Base-by-base conservation (phyloP, 805 yeast genomes). In the Millerozyma miso region DNA sequence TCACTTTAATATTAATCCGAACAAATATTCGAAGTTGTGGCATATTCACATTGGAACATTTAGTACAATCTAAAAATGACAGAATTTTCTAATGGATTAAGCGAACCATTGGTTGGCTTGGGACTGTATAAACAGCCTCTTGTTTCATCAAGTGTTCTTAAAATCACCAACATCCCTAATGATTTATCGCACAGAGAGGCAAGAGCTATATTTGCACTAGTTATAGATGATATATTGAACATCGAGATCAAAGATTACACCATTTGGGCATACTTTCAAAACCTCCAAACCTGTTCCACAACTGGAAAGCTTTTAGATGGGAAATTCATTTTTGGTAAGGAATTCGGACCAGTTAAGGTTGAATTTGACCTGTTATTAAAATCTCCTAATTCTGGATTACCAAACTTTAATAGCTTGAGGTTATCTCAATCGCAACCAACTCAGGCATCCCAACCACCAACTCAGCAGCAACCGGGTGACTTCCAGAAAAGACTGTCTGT, bases 171-270 rank as follows among this genome's bases (percentile, higher is more conserved):
- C 54, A 55, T 83, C 10, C 93, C 95, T 6, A 51, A 62, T 3
- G 88, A 85, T 61, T 66, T 85, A 20, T 60, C 85, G 2, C 50
- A 72, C 31, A 74, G 93, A 58, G 95, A 85, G 59, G 81, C 86
- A 2, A 69, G 76, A 38, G 69, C 83, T 13, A 72, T 85, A 5
- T 85, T 85, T 57, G 76, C 91, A 4, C 63, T 85, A 42, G 85
- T 87, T n/a, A 63, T 71, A 47, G 88, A 83, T 51, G 83, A 70
- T 46, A 55, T 82, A 37, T 49, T 73, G 31, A 71, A 63, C 44
- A 63, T 80, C 33, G 84, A 79, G 42, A 50, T 79, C 32, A 54
- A 63, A 19, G 74, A 72, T 45, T 51, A 47, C 41, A 48, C 44
- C 41, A 55, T 69, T 38, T 56, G 53, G 39, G 75, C 70, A 19